Base-by-base conservation (phyloP, 768 basidiomycete genomes). In the Hypsizygus marmoreus region DNA sequence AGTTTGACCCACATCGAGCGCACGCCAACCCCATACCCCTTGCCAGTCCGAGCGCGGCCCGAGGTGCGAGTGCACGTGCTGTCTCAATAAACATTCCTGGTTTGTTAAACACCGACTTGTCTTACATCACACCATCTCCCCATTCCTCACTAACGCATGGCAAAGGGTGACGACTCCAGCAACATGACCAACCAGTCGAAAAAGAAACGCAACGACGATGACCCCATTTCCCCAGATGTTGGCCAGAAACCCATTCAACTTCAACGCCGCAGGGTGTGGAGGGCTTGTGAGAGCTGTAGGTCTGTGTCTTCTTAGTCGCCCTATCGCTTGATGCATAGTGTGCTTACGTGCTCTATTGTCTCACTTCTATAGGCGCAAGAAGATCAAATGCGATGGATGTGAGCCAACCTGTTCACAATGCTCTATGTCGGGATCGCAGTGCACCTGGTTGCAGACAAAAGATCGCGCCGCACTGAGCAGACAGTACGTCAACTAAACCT, bases 211-310 rank as follows among this genome's bases (percentile, higher is more conserved):
- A 60, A 63, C 40, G 76, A 81, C 54, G 80, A 83, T 39, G 88
- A 87, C 46, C 71, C 78, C 33, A 65, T 76, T 44, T 56, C 80
- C 11, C 55, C 71, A 30, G 88, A 91, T 53, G 61, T 69, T 36
- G 78, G 82, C 55, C 63, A 76, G 38, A 89, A 88, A 58, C 87
- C 88, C 24, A 64, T 91, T 32, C 86, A 87, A 63, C 74, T 91
- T 19, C 90, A 91, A 64, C 77, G 91, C 46, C 65, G 79, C 67
- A 69, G 91, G 56, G 91, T 93, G 36, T 93, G 91, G 91, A 72
- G 91, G 45, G 90, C 90, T 64, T 93, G 90, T 69, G 91, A 92
- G 72, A 83, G 84, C 58, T 93, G 91, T 74, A 82, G 90, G 90
- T 85, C 51, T 36, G 80, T 73, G 28, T 49, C 32, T 51, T 51